Evolutionary conservation across 176 grass and related monocot genomes (phyloP).

Genomic region (Oryza glumipatula): DNA sequence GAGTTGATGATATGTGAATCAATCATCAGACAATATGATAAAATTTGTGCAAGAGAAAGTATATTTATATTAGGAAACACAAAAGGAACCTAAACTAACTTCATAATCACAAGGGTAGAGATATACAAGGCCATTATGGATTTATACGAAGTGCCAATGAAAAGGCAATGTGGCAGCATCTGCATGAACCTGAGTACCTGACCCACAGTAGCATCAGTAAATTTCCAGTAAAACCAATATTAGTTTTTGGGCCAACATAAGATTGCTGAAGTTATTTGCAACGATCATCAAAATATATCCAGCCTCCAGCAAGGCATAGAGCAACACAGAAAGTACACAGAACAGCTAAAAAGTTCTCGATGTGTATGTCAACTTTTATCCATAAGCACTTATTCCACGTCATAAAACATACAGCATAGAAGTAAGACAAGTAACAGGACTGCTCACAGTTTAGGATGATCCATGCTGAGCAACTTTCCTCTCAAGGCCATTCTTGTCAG

Average conservation of each 20-base stretch:
- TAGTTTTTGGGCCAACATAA: slow-evolving; percentile 11
- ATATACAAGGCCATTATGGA: neutral
- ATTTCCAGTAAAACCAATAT: slow-evolving; percentile 15
- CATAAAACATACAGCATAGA: slow-evolving; percentile 17
- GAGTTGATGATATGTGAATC: neutral
- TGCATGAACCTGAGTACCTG: neutral
- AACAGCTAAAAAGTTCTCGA: neutral
- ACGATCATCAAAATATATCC: slow-evolving; percentile 17
- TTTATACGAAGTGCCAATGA: neutral
- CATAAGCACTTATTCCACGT: slow-evolving; percentile 14
- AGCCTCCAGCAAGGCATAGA: neutral
- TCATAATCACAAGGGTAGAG: neutral
- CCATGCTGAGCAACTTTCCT: slow-evolving; percentile 57
- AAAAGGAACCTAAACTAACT: neutral
- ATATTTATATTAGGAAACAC: too few relatives aligned
- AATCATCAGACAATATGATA: slow-evolving; percentile 1
- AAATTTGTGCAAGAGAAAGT: neutral
- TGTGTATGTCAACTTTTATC: slow-evolving; percentile 13
- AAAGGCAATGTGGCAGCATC: slow-evolving; percentile 23
- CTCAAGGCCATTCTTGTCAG: slow-evolving; percentile 65
- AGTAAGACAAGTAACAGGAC: slow-evolving; percentile 15
- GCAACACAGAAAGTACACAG: neutral
- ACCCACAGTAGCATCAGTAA: neutral
- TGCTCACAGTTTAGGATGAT: slow-evolving; percentile 15
- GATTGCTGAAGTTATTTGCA: neutral